phyloP scores from a whole-genome alignment of 805 yeast species.

The Teunomyces pallodes region DNA sequence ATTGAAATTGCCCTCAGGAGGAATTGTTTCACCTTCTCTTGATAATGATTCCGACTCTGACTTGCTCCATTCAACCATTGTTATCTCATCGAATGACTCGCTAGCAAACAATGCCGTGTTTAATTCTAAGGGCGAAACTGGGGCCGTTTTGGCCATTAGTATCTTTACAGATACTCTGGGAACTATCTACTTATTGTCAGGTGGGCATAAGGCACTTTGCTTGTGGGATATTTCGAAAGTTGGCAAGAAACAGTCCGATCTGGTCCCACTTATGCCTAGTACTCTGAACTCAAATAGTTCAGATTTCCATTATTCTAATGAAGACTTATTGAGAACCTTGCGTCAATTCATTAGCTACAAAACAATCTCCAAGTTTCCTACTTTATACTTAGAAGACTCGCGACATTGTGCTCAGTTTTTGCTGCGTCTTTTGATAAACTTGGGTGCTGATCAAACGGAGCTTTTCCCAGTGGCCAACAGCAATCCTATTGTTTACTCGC shows the following conservation, averaged over 20 bases:
- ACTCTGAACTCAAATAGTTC: slow-evolving; percentile 1
- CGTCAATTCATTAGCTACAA: slow-evolving; percentile 61
- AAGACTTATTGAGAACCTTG: slow-evolving; percentile 62
- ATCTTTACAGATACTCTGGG: slow-evolving; percentile 38
- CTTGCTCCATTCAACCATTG: slow-evolving; percentile 6
- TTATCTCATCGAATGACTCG: slow-evolving; percentile 11
- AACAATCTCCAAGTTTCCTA: slow-evolving; percentile 76
- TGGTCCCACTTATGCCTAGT: slow-evolving; percentile 9
- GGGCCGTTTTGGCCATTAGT: slow-evolving; percentile 57
- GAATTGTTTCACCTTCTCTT: neutral
- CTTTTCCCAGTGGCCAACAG: slow-evolving; percentile 72
- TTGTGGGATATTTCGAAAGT: slow-evolving; percentile 60
- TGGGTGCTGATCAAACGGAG: slow-evolving; percentile 69
- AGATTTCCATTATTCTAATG: slow-evolving; percentile 42
- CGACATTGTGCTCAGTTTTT: slow-evolving; percentile 83
- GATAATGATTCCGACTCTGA: slow-evolving; percentile 9
- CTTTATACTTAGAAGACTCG: slow-evolving; percentile 69
- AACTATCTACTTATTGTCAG: slow-evolving; percentile 54
- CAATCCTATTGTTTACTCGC: slow-evolving; percentile 83
- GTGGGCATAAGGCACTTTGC: slow-evolving; percentile 69
- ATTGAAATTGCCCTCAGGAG: slow-evolving; percentile 10
- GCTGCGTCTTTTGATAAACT: slow-evolving; percentile 53
- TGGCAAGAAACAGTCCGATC: slow-evolving; percentile 8
- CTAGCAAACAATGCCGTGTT: slow-evolving; percentile 6
- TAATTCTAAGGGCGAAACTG: slow-evolving; percentile 16